A percentile compares a stretch with the other conserved stretches of the same genome.
These are phyloP conservation scores for Maudiozyma saulgeensis DNA, from an alignment of 805 yeast species.

Conservation along the genomic window DNA sequence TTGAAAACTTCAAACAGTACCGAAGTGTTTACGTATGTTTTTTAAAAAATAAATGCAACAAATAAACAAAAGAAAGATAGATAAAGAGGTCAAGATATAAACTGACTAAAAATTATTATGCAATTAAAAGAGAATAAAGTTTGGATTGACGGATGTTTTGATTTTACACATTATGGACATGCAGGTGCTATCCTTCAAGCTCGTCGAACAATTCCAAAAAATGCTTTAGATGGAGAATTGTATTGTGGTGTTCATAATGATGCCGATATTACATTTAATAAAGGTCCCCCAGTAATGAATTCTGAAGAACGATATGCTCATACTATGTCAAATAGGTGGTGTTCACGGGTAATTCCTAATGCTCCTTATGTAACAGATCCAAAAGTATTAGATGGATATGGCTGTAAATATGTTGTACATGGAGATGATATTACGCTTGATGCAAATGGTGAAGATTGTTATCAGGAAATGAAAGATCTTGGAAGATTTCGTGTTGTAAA, in stretches of 20 bases:
- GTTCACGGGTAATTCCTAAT: conserved; percentile 52
- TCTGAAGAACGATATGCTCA: conserved; percentile 73
- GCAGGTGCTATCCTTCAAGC: conserved; percentile 97
- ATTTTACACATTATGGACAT: conserved; percentile 95
- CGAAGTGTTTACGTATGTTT: too few relatives aligned
- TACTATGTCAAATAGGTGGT: conserved; percentile 87
- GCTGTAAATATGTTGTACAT: conserved; percentile 89
- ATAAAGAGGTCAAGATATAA: neutral
- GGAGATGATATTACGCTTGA: conserved; percentile 98
- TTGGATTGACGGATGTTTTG: conserved; percentile 98
- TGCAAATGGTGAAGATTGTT: conserved; percentile 91
- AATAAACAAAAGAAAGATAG: neutral
- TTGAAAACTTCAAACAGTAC: too few relatives aligned
- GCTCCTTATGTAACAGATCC: conserved; percentile 93
- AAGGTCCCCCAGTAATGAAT: conserved; percentile 93
- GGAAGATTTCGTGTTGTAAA: conserved; percentile 89
- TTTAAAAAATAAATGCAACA: neutral
- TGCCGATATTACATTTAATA: conserved; percentile 69
- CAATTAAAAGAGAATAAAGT: conserved; percentile 34
- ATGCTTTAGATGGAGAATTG: conserved; percentile 31
- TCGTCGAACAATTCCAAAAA: conserved; percentile 39
- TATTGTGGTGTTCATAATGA: conserved; percentile 78
- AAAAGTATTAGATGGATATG: conserved; percentile 57
- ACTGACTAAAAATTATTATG: neutral
- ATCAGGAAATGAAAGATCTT: conserved; percentile 67